Evolutionary conservation across 2,329 filamentous ascomycete species (phyloP), one percentile per base, ranked within the genome.

Genomic region (Pseudopithomyces chartarum): DNA sequence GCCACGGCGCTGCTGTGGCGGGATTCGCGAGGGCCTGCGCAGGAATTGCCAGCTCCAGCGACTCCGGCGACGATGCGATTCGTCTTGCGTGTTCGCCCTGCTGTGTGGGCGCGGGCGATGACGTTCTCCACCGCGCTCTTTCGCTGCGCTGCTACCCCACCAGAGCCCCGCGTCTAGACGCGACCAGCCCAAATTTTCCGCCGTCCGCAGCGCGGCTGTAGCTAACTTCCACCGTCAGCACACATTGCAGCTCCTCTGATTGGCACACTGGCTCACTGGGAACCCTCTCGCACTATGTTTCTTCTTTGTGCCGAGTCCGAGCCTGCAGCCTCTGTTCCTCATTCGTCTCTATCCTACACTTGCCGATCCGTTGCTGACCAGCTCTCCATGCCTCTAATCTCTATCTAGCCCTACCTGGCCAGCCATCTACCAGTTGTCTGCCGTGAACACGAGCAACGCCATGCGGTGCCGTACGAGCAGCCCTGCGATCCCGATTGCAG

Each of bases 401-500:
- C 26, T 3, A 38, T 34, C 32, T n/a, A 38, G n/a, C 34, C 34
- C 36, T 57, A 32, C 20, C 38, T 53, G 4, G 48, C 56, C 20
- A 29, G 17, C n/a, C 20, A 22, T 17, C 60, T 68, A 75, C 71
- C 66, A 68, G 60, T 99, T 99, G 78, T 99, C 95, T 73, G 90
- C 87, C 74, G 90, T 89, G 81, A 99, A 99, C 64, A 99, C 85
- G 64, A 95, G 82, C 69, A 96, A 79, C 43, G 95, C 95, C 63
- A 97, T 84, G 60, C 86, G 87, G 80, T 99, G 95, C 64, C 95
- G 83, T 52, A 92, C 86, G 70, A 97, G 91, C 57, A 99, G 79
- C 19, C 93, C 95, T 40, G 91, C 79, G n/a, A 96, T 74, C 7
- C 95, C 95, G 60, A 90, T 85, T 4, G 83, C 76, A 15, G 86